A percentile compares a stretch with the other conserved stretches of the same genome.
Conservation (phyloP, 164 flowering plant genomes). For the Tetracentron sinense region DNA sequence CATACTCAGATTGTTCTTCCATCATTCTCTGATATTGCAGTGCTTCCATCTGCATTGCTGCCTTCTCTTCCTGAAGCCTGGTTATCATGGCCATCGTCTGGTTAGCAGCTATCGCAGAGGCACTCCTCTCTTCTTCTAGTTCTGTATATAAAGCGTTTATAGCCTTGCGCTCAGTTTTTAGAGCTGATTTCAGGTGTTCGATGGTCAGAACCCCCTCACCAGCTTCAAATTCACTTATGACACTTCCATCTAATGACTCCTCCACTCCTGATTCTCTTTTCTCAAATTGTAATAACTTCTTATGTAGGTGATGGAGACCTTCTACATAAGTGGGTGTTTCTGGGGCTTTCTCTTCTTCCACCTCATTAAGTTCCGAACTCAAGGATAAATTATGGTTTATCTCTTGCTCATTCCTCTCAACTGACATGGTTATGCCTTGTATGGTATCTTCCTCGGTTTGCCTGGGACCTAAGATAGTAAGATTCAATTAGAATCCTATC, state of each 20-base stretch:
- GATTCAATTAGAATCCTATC: background rate
- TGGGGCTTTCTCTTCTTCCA: conserved; percentile 61
- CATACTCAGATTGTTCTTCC: conserved; percentile 88
- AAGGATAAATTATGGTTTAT: conserved; percentile 20
- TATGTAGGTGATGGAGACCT: conserved; percentile 32
- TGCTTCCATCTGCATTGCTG: conserved; percentile 96
- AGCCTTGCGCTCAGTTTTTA: conserved; percentile 59
- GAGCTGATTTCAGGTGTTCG: conserved; percentile 53
- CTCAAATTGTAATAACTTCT: conserved; percentile 36
- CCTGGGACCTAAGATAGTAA: conserved; percentile 21
- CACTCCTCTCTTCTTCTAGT: conserved; percentile 93
- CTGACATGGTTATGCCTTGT: conserved; percentile 20
- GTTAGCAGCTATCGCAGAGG: conserved; percentile 76
- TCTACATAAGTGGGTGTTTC: conserved; percentile 55
- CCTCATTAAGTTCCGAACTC: conserved; percentile 34
- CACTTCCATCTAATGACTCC: conserved; percentile 66
- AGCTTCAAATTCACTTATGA: conserved; percentile 47
- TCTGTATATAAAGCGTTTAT: conserved; percentile 60
- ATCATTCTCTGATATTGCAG: too few relatives aligned
- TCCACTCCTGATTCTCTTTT: conserved; percentile 47
- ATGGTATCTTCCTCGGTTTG: conserved; percentile 25
- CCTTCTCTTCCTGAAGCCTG: conserved; percentile 91
- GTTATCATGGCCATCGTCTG: conserved; percentile 98
- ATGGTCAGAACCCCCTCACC: conserved; percentile 38
- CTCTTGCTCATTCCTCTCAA: conserved; percentile 21